phyloP scores from a whole-genome alignment of 768 basidiomycete species.

The Agrocybe pediades region DNA sequence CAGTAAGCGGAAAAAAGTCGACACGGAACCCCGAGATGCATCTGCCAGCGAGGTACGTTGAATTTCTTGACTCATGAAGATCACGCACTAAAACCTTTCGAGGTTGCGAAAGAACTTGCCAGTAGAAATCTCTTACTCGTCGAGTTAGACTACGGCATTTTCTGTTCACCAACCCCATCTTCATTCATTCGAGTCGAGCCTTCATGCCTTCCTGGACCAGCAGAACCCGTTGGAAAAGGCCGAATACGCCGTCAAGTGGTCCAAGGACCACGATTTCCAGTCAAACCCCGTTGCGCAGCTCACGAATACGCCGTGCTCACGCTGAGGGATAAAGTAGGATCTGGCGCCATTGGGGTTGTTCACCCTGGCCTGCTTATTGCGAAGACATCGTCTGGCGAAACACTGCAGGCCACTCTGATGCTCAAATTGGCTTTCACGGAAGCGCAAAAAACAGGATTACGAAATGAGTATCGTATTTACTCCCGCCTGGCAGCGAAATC shows the following conservation, averaged over 20 bases:
- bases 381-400: neutral
- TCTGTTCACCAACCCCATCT: slow-evolving; percentile 3
- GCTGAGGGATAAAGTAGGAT: slow-evolving; percentile 3
- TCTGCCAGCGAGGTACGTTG: too few relatives aligned
- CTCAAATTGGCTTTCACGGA: slow-evolving; percentile 15
- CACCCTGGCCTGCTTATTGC: slow-evolving; percentile 6
- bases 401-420: neutral
- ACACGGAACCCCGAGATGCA: too few relatives aligned
- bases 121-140: neutral
- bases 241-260: too few relatives aligned
- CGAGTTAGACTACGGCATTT: slow-evolving; percentile 3
- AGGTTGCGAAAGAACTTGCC: neutral
- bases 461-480: neutral
- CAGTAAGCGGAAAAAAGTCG: too few relatives aligned
- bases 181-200: slow-evolving; percentile 8
- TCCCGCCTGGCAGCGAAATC: neutral
- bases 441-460: slow-evolving; percentile 3
- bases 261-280: too few relatives aligned
- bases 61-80: too few relatives aligned
- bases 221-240: too few relatives aligned
- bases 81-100: too few relatives aligned
- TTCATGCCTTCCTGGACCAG: neutral
- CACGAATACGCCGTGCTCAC: slow-evolving; percentile 1
- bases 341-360: slow-evolving; percentile 10
- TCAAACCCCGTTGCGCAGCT: neutral